Conservation (phyloP, 2,329 filamentous ascomycete genomes). For the Zalaria sp. region DNA sequence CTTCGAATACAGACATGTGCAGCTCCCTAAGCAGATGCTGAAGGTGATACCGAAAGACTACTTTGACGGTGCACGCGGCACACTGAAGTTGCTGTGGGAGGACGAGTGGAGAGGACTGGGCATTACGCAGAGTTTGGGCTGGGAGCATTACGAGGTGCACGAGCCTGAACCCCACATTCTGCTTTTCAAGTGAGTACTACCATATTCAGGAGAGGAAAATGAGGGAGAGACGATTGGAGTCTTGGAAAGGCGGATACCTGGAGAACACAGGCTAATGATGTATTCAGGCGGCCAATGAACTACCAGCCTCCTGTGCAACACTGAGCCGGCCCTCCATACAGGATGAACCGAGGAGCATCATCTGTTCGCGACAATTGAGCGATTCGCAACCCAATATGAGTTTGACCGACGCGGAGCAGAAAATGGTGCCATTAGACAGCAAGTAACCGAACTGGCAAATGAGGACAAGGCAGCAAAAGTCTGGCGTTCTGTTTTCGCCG, state of each 20-base stretch:
- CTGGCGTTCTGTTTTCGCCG: too few species aligned
- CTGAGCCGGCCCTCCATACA: neutral
- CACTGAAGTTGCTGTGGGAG: conserved; percentile 92
- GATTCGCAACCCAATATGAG: too few species aligned
- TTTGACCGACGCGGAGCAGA: too few species aligned
- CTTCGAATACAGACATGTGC: conserved; percentile 95
- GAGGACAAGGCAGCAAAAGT: too few species aligned
- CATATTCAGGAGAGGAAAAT: conserved; percentile 7
- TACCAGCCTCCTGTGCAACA: conserved; percentile 53
- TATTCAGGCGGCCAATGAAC: conserved; percentile 61
- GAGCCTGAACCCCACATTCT: conserved; percentile 97
- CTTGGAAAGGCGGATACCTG: neutral
- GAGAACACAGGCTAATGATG: conserved; percentile 1
- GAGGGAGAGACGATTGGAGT: neutral
- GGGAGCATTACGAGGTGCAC: conserved; percentile 99
- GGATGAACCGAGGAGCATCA: too few species aligned
- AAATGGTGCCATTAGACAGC: too few species aligned
- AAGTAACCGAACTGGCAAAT: too few species aligned
- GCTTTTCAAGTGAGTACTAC: conserved; percentile 74
- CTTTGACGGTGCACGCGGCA: conserved; percentile 78
- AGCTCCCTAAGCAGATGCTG: conserved; percentile 95
- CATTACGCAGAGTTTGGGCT: conserved; percentile 94
- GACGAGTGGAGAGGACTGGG: conserved; percentile 96
- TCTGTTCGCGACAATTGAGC: too few species aligned
- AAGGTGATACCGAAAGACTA: conserved; percentile 94